Conservation (phyloP, 768 basidiomycete genomes). For the Termitomyces sp. region DNA sequence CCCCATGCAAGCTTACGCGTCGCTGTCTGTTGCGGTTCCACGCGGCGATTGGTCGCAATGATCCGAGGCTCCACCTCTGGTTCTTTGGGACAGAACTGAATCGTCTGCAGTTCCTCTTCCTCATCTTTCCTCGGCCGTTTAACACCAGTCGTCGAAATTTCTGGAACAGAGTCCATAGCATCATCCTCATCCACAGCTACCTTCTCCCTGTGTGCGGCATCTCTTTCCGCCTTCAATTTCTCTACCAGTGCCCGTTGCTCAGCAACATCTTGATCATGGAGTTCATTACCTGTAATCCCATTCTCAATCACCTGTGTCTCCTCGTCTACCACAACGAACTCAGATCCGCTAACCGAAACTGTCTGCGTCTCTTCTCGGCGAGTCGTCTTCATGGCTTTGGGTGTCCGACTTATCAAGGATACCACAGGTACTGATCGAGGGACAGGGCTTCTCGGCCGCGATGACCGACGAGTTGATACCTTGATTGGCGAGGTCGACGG, state of each 20-base stretch:
- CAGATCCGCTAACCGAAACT: constrained; percentile 47
- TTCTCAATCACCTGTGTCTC: constrained; percentile 52
- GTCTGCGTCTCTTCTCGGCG: constrained; percentile 27
- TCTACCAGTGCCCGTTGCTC: constrained; percentile 78
- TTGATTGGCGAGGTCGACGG: constrained; percentile 23
- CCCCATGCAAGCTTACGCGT: constrained; percentile 82
- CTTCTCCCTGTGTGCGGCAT: constrained; percentile 20
- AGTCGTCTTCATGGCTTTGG: constrained; percentile 25
- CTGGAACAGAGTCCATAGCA: constrained; percentile 14
- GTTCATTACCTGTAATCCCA: constrained; percentile 49
- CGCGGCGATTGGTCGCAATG: constrained; percentile 59
- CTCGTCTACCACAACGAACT: constrained; percentile 63
- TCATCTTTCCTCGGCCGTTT: constrained; percentile 60
- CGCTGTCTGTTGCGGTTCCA: constrained; percentile 55
- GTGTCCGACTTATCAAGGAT: constrained; percentile 31
- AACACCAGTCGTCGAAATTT: constrained; percentile 19
- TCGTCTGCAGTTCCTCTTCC: constrained; percentile 26
- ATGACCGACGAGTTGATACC: constrained; percentile 23
- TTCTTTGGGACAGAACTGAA: constrained; percentile 65
- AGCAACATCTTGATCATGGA: constrained; percentile 63
- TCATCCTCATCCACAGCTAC: constrained; percentile 30
- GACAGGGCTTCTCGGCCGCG: constrained; percentile 36
- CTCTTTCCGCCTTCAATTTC: constrained; percentile 59
- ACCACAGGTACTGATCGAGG: constrained; percentile 27
- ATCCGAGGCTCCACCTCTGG: constrained; percentile 50